A percentile compares a stretch with the other conserved stretches of the same genome.
Evolutionary conservation across 805 yeast species (phyloP).

Genomic region (Myxozyma melibiosi): DNA sequence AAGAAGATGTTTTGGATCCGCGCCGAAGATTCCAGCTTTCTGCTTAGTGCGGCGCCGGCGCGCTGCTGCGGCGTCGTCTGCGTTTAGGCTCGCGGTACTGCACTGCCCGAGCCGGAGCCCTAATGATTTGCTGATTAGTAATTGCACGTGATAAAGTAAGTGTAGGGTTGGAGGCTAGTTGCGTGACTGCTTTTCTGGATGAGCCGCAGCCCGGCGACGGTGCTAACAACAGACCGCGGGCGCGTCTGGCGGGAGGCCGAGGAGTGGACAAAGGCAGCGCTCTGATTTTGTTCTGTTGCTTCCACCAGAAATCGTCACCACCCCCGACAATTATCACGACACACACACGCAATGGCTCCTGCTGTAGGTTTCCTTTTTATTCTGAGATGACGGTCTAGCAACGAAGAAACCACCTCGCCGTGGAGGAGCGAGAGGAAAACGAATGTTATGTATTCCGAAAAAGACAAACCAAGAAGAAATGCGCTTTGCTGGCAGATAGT

Average conservation of each 20-base stretch:
- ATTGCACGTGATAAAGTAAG: no score
- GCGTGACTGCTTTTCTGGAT: constrained; percentile 11
- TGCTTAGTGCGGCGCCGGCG: no score
- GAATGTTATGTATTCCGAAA: background rate
- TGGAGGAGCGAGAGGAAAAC: background rate
- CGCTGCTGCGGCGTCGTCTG: no score
- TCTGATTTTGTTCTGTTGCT: no score
- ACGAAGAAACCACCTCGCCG: no score
- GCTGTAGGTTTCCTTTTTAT: constrained; percentile 20
- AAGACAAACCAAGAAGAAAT: background rate
- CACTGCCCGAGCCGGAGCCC: no score
- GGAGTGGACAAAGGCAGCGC: no score
- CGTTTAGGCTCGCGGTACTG: no score
- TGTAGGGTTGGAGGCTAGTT: background rate
- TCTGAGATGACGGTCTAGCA: no score
- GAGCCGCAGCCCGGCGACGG: background rate
- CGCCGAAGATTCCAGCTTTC: no score
- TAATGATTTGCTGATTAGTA: no score
- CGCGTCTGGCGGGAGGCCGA: background rate
- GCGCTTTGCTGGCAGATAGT: constrained; percentile 34
- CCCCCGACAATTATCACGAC: background rate
- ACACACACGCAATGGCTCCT: constrained; percentile 25
- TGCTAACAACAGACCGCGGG: background rate
- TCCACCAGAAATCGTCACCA: background rate
- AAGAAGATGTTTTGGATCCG: no score